Evolutionary conservation across 2,329 filamentous ascomycete species (phyloP), one percentile per base, ranked within the genome.

Genomic region (Tolypocladium pustulatum): DNA sequence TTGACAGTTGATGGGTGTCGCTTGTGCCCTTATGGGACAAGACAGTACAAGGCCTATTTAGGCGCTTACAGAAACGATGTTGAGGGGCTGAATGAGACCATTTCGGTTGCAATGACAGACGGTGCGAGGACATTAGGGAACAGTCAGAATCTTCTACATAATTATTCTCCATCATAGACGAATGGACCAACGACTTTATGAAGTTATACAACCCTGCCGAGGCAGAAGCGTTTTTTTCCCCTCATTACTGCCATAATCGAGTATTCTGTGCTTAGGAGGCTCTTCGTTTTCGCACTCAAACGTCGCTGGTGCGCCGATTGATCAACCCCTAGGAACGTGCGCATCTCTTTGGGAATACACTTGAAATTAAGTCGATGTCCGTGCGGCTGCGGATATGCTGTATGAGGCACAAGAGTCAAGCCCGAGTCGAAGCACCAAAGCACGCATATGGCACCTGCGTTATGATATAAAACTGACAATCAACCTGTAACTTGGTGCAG

Each of bases 101-200:
- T 34, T 20, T 34, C 22, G 30, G 49, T 52, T 22, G 30, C 54
- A 38, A 32, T 25, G 27, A 56, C 40, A 53, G 25, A 61, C 58
- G 55, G 54, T 41, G 46, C 56, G 49, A 54, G 37, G 55, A 56
- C 52, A 52, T 46, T n/a, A 40, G 56, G 54, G 56, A 54, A 61
- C 63, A 65, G 62, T 65, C 65, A 65, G 65, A 68, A 71, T 70
- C 65, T 71, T 65, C 64, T 70, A 67, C 65, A 68, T 67, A 41
- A 66, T 70, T 69, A 65, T 62, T 67, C 71, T 65, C 62, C 64
- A 65, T 71, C 60, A 70, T 70, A 72, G 69, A 72, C 68, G 69
- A 71, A 71, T 67, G 66, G 60, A 68, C 60, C 60, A 68, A 68
- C 60, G 67, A 68, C 61, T 66, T 65, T 59, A 66, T 59, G 60